Conservation (phyloP, 192 early-diverging fungal genomes). For the Backusella circina region DNA sequence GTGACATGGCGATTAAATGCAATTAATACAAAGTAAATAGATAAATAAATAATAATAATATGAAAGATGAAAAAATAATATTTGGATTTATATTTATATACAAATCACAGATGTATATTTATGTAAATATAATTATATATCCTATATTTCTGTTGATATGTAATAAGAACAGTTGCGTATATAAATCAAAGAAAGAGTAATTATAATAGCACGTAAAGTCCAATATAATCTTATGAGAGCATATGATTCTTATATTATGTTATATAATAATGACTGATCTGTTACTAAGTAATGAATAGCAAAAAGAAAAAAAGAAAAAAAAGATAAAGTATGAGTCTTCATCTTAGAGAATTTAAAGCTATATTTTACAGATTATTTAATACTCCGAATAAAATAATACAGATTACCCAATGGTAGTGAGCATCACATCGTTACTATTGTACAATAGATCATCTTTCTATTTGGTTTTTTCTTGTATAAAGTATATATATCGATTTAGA, state of each 20-base stretch:
- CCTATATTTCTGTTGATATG: background rate
- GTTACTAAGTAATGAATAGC: background rate
- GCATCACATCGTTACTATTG: background rate
- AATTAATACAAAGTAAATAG: background rate
- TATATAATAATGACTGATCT: background rate
- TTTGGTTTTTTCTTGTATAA: background rate
- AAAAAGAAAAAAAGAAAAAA: background rate
- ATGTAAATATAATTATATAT: background rate
- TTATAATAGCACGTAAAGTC: background rate
- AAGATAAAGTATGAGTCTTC: background rate
- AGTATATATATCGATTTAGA: background rate
- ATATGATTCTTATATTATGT: background rate
- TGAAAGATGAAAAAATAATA: background rate
- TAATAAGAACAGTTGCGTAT: background rate
- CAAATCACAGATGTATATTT: background rate
- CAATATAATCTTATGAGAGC: background rate
- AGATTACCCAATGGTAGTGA: background rate
- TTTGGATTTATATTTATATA: background rate
- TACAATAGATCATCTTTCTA: background rate
- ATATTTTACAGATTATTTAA: background rate
- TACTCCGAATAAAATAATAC: background rate
- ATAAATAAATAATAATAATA: background rate
- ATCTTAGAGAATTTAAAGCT: background rate
- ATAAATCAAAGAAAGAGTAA: background rate
- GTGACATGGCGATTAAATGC: background rate